These are phyloP conservation scores for Rhypophila decipiens DNA, from an alignment of 495 filamentous ascomycete genomes.

Conservation along the genomic window DNA sequence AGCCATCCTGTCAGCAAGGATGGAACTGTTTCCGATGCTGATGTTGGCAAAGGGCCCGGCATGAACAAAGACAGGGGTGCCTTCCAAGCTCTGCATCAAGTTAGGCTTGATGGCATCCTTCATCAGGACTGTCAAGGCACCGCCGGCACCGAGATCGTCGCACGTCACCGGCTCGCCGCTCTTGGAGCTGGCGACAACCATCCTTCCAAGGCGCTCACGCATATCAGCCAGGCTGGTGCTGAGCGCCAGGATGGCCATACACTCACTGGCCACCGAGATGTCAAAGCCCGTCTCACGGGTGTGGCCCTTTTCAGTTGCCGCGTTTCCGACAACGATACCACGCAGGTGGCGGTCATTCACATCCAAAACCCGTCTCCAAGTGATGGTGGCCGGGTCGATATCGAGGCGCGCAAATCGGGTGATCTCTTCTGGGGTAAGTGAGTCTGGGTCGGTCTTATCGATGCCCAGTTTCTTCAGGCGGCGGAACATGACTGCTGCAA, in stretches of 20 bases:
- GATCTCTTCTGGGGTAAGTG: conserved; percentile 85
- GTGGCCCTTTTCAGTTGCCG: conserved; percentile 82
- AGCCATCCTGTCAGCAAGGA: conserved; percentile 90
- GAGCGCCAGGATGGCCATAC: conserved; percentile 95
- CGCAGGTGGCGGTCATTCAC: conserved; percentile 94
- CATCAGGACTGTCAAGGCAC: conserved; percentile 90
- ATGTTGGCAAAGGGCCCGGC: conserved; percentile 98
- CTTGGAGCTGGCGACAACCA: conserved; percentile 89
- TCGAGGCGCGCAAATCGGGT: conserved; percentile 82
- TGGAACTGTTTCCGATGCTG: conserved; percentile 90
- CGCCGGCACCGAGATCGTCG: conserved; percentile 89
- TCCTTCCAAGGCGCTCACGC: conserved; percentile 87
- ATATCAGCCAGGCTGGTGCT: conserved; percentile 84
- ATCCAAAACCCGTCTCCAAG: conserved; percentile 92
- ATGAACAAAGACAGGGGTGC: conserved; percentile 94
- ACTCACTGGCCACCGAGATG: conserved; percentile 94
- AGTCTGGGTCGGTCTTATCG: conserved; percentile 85
- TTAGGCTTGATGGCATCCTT: conserved; percentile 98
- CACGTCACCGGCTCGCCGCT: conserved; percentile 89
- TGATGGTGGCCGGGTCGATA: conserved; percentile 95
- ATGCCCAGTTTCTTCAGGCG: conserved; percentile 92
- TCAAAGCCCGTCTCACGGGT: conserved; percentile 87
- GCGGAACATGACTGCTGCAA: conserved; percentile 84
- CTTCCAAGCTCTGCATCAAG: conserved; percentile 96
- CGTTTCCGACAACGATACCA: conserved; percentile 78